Base-by-base conservation (phyloP, 495 filamentous ascomycete species). In the Jackrogersella minutella region DNA sequence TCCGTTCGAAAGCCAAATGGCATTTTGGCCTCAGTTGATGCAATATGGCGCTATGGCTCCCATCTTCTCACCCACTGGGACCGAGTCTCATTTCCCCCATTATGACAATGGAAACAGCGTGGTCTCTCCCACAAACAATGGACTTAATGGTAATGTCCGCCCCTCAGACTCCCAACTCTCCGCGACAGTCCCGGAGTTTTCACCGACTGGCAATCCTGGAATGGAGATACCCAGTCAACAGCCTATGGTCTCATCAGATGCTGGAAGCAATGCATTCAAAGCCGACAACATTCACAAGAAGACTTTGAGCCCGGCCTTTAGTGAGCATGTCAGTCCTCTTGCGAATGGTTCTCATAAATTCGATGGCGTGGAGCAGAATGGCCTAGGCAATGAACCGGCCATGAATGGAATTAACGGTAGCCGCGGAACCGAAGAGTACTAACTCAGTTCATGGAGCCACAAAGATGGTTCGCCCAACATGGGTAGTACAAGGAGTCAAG, bases 151-250 rank as follows among this genome's bases (percentile, higher is more conserved):
- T 6, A 59, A 81, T 47, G 64, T 74, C 41, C 79, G 73, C 31
- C 68, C 72, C 8, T 68, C 79, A 0, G 84, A 85, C 54, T 86
- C 87, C 2, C 81, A 85, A 39, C 81, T 95, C 24, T 93, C 91
- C 19, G 90, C 91, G 6, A 80, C 85, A 14, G 91, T 91, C 5
- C 88, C 90, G 0, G 91, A 93, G 60, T 95, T 92, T 71, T 83
- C 89, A 17, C 91, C 91, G 3, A 70, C 58, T 7, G 68, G 39
- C 36, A 64, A 53, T 44, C 39, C 52, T 46, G 39, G 43, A 21
- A 65, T 54, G 44, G 52, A 52, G 8, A 7, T 11, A n/a, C 16
- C 46, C n/a, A 33, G 39, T 33, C 69, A 60, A 44, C 49, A 40
- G 40, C 30, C 7, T 39, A 30, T 37, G 28, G 54, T 16, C 30